Base-by-base conservation (phyloP, 257 asterid species). In the Fraxinus quadrangulata region DNA sequence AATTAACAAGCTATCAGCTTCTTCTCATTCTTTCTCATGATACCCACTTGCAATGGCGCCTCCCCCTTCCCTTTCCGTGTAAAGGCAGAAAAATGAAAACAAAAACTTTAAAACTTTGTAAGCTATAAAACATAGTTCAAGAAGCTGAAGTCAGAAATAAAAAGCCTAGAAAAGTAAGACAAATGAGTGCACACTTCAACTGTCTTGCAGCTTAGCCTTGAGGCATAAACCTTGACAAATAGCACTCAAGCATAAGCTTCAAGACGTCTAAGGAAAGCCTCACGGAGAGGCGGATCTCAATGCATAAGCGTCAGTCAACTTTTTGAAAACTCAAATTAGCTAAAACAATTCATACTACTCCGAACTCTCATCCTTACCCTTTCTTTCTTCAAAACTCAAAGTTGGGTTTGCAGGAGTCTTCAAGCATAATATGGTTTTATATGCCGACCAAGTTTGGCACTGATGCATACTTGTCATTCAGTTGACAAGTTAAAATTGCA, bases 401-500 rank as follows among this genome's bases (percentile, higher is more conserved):
- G 7, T 19, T 6, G 69, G 69, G 69, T 63, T 63, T 63, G 19
- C 6, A 23, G 30, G 34, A 65, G 49, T 56, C 72, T n/a, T 77
- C 49, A 77, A 67, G 77, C 70, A 61, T 79, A 73, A 26, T 37
- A 37, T 30, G 73, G 65, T 75, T 67, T 69, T 1, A 61, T 13
- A 67, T 56, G 12, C 26, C 37, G 24, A 33, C 70, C 34, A 66
- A 28, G 36, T 74, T 21, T 69, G 82, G 13, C 74, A 56, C 11
- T 5, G 65, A 54, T 17, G 23, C 24, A 1, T 1, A n/a, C 3
- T 37, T 70, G 56, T 75, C 10, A 65, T 39, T 78, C 65, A 47
- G 49, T 54, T 80, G 37, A 49, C 82, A 65, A 24, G 69, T 71
- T 37, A n/a, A 61, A 51, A 80, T 40, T 66, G 56, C 45, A 16